A percentile compares a stretch with the other conserved stretches of the same genome.
Conservation (phyloP, 2,329 filamentous ascomycete species). For the Cytospora chrysosperma region DNA sequence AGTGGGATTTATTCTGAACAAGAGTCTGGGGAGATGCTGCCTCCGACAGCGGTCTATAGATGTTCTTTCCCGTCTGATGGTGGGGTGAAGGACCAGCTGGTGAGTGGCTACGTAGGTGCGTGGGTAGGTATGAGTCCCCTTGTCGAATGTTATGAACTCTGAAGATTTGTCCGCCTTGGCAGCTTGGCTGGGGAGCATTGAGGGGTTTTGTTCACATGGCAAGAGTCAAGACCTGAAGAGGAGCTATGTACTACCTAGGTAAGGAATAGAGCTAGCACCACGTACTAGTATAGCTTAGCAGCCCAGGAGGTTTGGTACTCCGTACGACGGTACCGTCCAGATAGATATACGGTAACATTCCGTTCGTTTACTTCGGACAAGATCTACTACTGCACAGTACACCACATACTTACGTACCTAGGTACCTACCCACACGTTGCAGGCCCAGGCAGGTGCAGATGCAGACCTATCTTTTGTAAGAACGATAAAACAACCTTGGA, state of each 20-base stretch:
- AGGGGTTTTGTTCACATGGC: constrained; percentile 23
- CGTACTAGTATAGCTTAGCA: not conserved
- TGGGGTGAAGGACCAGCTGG: constrained; percentile 4
- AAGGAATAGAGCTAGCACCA: not conserved
- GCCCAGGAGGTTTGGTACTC: not conserved
- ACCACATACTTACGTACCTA: too few species aligned
- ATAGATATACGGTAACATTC: not conserved
- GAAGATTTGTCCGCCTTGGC: not conserved
- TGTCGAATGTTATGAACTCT: not conserved
- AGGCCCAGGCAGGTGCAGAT: not conserved
- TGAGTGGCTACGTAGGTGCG: not conserved
- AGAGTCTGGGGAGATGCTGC: not conserved
- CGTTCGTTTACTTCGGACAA: not conserved
- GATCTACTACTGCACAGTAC: not conserved
- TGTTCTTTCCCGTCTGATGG: not conserved
- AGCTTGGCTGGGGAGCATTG: constrained; percentile 1
- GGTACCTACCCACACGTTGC: not conserved
- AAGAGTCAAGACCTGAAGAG: not conserved
- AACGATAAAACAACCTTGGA: not conserved
- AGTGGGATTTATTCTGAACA: not conserved
- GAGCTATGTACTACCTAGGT: not conserved
- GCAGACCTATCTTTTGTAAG: too few species aligned
- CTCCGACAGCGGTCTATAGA: constrained; percentile 18
- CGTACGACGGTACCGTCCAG: not conserved
- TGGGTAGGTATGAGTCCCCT: not conserved